Conservation (phyloP, 495 filamentous ascomycete genomes). For the Penicillium riverlandense region DNA sequence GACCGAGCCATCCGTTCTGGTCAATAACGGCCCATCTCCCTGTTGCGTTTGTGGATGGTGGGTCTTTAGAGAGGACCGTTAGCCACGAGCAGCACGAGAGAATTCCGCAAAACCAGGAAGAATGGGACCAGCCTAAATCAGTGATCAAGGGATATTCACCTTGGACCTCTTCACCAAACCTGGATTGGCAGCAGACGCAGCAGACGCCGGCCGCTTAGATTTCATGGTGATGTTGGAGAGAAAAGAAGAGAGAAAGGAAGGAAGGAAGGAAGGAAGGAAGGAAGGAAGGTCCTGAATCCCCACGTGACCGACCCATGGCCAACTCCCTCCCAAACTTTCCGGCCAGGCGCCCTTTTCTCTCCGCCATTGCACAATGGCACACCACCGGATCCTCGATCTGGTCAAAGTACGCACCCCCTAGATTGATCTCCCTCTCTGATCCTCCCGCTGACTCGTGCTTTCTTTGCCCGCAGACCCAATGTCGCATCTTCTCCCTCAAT, state of each 20-base stretch:
- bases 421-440: background rate
- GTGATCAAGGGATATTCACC: background rate
- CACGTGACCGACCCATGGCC: too few species aligned
- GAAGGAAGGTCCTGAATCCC: too few species aligned
- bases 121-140: background rate
- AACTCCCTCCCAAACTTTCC: too few species aligned
- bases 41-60: background rate
- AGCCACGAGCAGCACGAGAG: too few species aligned
- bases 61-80: too few species aligned
- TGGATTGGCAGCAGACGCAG: background rate
- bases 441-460: background rate
- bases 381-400: slow-evolving; percentile 66
- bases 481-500: slow-evolving; percentile 80
- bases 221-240: background rate
- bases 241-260: too few species aligned
- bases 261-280: too few species aligned
- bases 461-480: slow-evolving; percentile 57
- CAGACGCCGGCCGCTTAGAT: background rate
- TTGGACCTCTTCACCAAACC: background rate
- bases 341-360: too few species aligned
- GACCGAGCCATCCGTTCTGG: background rate
- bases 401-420: slow-evolving; percentile 53
- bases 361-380: slow-evolving; percentile 49
- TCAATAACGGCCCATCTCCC: background rate
- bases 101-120: too few species aligned